Base-by-base conservation (phyloP, 257 asterid genomes). In the Phtheirospermum japonicum region DNA sequence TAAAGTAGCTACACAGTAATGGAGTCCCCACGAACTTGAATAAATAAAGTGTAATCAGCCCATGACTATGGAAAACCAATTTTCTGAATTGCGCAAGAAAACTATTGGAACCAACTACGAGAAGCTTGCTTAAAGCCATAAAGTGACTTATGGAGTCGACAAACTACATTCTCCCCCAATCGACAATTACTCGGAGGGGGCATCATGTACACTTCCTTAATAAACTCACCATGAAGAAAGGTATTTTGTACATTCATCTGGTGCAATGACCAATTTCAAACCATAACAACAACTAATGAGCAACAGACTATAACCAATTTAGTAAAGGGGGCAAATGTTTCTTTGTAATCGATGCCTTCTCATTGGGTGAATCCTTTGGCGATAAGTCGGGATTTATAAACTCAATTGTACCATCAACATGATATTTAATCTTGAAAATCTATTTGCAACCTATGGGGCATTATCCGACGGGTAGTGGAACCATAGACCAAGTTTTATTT, bases 51-150 rank as follows among this genome's bases (percentile, higher is more conserved):
- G 1, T 61, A 42, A 7, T 61, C 30, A 10, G 40, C 42, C 19
- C 5, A 0, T 0, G 40, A 61, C 2, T 40, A 56, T 3, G 12
- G 26, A 23, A 61, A 43, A 7, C 16, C 66, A n/a, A 12, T 3
- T 23, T 43, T 9, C 19, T 43, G 40, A n/a, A 45, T 45, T 13
- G 1, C 10, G 2, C 1, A 20, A 23, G 42, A 40, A 8, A 61
- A 42, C 7, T 61, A 23, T 0, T 23, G 42, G 7, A 42, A 42
- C 66, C 28, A 20, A 13, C 42, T 43, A 2, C 56, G 42, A 6
- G 66, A 61, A 26, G 56, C 66, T 43, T 61, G 56, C 6, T 61
- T 61, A 12, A 61, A 40, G 2, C 28, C 66, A 6, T 61, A 61
- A 2, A 61, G 4, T 40, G 56, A 43, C 18, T 42, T 42, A 26